A percentile compares a stretch with the other conserved stretches of the same genome.
phyloP scores from a whole-genome alignment of 2,329 filamentous ascomycete species.

The Trichoderma citrinoviride region DNA sequence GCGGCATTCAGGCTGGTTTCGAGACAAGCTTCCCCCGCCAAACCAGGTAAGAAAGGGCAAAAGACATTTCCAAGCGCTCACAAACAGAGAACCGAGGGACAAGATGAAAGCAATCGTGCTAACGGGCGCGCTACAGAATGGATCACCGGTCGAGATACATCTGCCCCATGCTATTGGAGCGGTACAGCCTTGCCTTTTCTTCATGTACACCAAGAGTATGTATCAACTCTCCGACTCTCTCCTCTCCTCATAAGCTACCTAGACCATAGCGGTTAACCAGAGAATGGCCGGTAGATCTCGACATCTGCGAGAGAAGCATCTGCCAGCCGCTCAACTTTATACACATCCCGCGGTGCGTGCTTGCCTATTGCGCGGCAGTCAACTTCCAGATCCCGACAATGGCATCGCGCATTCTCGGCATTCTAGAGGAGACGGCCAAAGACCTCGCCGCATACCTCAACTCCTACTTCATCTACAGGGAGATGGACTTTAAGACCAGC shows the following conservation, averaged over 20 bases:
- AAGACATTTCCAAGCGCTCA: not conserved
- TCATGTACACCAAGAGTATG: conserved; percentile 38
- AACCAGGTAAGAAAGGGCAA: conserved; percentile 26
- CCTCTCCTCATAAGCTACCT: not conserved
- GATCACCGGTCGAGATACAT: conserved; percentile 29
- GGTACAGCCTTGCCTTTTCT: conserved; percentile 34
- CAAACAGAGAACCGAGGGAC: not conserved
- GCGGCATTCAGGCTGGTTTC: conserved; percentile 36
- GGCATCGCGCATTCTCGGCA: conserved; percentile 30
- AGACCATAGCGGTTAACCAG: not conserved
- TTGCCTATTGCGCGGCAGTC: conserved; percentile 35
- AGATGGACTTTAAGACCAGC: conserved; percentile 26
- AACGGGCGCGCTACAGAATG: conserved; percentile 28
- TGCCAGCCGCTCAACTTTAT: conserved; percentile 29
- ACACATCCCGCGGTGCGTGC: conserved; percentile 35
- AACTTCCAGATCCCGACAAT: conserved; percentile 32
- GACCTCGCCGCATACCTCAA: conserved; percentile 28
- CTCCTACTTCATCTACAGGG: conserved; percentile 20
- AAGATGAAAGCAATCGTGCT: not conserved
- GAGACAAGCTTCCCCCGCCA: conserved; percentile 33
- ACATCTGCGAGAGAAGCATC: conserved; percentile 31
- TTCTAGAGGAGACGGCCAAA: conserved; percentile 30
- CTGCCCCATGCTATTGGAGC: conserved; percentile 29
- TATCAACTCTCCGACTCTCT: not conserved
- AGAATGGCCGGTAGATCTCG: conserved; percentile 26